Conservation (phyloP, 257 asterid species). For the Rehmannia glutinosa region DNA sequence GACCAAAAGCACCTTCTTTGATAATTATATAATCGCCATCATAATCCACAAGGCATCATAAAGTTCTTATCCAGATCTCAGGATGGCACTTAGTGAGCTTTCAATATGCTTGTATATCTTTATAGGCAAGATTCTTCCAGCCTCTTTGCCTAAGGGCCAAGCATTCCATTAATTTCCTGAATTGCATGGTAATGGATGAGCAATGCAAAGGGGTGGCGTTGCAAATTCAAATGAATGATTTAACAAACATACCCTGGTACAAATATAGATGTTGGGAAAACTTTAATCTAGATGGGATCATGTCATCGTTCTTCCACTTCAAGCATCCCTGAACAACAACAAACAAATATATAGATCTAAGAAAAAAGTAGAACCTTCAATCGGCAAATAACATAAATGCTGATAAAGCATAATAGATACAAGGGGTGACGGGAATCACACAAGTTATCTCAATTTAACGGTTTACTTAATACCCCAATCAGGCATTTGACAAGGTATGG, state of each 20-base stretch:
- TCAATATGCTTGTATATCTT: not conserved
- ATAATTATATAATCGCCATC: too few relatives aligned
- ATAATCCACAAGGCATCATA: too few relatives aligned
- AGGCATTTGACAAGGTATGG: not conserved
- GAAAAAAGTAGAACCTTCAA: not conserved
- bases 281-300: not conserved
- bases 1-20: not conserved
- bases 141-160: not conserved
- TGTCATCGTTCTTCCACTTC: slow-evolving; percentile 11
- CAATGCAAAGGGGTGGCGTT: not conserved
- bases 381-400: not conserved
- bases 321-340: slow-evolving; percentile 9
- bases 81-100: not conserved
- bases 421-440: not conserved
- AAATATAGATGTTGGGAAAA: not conserved
- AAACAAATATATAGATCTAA: not conserved
- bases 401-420: not conserved
- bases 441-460: not conserved
- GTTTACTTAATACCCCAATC: not conserved
- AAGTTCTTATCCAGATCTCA: not conserved
- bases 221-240: not conserved
- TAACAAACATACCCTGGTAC: slow-evolving; percentile 14
- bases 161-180: slow-evolving; percentile 19
- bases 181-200: slow-evolving; percentile 10
- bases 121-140: too few relatives aligned